Percentiles rank a stretch among this genome's conserved stretches.
phyloP scores from a whole-genome alignment of 257 asterid genomes.

The Solanum virginianum region DNA sequence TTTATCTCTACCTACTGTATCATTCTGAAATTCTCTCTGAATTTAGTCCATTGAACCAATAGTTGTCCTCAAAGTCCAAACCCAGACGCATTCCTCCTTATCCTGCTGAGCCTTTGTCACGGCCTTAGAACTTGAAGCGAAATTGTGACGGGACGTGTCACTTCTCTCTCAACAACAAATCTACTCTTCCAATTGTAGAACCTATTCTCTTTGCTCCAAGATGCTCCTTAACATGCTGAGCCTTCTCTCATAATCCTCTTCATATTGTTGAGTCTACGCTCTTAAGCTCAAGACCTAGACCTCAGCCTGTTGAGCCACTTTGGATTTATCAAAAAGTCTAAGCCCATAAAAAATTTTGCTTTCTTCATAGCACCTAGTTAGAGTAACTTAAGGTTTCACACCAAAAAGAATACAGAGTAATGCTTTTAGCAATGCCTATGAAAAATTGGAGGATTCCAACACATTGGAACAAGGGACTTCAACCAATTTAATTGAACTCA shows the following conservation, averaged over 20 bases:
- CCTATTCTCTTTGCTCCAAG: neutral
- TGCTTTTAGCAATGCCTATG: neutral
- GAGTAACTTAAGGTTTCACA: neutral
- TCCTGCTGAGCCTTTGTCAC: neutral
- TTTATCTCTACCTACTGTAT: neutral
- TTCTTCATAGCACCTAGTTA: neutral
- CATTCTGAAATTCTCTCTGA: neutral
- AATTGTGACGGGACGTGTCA: too few relatives aligned
- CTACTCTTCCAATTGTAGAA: neutral
- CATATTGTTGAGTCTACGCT: neutral
- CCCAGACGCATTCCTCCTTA: neutral
- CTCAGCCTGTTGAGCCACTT: neutral
- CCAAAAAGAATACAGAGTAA: neutral
- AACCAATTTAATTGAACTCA: neutral
- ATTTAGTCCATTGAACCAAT: neutral
- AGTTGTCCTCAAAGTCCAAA: neutral
- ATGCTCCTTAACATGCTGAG: neutral
- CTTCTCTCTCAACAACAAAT: neutral
- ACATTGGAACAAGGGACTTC: neutral
- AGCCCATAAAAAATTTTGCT: neutral
- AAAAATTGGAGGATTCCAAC: neutral
- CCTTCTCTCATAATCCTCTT: neutral
- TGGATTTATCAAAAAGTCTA: neutral
- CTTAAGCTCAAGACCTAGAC: neutral
- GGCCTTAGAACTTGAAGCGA: too few relatives aligned